Evolutionary conservation across 2,329 filamentous ascomycete genomes (phyloP).

Genomic region (Lachnum nothofagi): DNA sequence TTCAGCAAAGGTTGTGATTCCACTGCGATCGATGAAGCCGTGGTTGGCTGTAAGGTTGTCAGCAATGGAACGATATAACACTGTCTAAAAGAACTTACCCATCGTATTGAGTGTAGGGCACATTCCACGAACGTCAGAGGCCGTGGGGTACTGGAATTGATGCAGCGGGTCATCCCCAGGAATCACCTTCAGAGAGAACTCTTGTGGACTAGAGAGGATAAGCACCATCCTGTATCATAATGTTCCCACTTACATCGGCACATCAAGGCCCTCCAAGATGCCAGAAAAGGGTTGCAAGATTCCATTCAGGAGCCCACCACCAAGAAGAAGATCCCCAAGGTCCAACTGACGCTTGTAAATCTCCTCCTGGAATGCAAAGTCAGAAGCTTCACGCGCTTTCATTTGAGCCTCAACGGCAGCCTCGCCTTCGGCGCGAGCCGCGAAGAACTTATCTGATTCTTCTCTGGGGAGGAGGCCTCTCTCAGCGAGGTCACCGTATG

Average conservation of each 20-base stretch:
- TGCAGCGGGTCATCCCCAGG: not conserved
- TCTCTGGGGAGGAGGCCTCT: not conserved
- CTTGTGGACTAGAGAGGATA: not conserved
- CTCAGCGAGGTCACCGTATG: slow-evolving; percentile 3
- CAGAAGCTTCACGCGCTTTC: not conserved
- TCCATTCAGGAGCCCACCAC: slow-evolving; percentile 2
- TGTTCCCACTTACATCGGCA: not conserved
- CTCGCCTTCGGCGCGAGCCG: not conserved
- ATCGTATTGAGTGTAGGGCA: slow-evolving; percentile 6
- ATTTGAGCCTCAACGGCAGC: not conserved
- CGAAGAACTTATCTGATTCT: not conserved
- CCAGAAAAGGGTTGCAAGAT: slow-evolving; percentile 4
- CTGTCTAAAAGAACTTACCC: too few relatives aligned
- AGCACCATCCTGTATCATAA: not conserved
- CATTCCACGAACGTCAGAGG: slow-evolving; percentile 3
- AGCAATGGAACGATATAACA: too few relatives aligned
- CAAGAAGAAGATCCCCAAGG: not conserved
- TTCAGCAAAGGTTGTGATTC: slow-evolving; percentile 6
- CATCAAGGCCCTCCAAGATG: not conserved
- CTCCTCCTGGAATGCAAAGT: not conserved
- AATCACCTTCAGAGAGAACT: not conserved
- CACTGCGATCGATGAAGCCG: not conserved
- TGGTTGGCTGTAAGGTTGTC: slow-evolving; percentile 11
- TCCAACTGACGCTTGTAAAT: not conserved
- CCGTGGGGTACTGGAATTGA: slow-evolving; percentile 2